phyloP scores from a whole-genome alignment of 2,329 filamentous ascomycete species.

The Monosporascus sp. region DNA sequence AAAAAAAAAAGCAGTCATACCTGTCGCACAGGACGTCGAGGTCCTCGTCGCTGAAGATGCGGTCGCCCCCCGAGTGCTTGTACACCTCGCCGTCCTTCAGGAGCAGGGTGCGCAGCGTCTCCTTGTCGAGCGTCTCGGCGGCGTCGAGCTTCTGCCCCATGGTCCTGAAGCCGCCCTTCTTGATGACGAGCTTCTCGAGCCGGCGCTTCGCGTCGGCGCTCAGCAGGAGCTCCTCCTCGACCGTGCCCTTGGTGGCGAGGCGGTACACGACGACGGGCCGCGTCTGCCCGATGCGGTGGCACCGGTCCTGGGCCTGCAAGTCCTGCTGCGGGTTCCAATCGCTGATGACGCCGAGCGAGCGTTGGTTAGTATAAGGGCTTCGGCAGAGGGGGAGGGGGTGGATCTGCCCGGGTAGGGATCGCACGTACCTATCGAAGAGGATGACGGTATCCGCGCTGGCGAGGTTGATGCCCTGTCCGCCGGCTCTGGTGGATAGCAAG shows the following conservation, averaged over 20 bases:
- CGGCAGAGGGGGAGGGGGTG: background rate
- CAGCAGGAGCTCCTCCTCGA: constrained; percentile 81
- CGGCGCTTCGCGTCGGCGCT: constrained; percentile 88
- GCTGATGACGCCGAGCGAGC: constrained; percentile 16
- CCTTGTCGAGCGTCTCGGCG: constrained; percentile 50
- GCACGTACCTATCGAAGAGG: constrained; percentile 64
- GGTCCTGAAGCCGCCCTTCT: constrained; percentile 78
- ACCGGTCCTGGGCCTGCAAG: constrained; percentile 90
- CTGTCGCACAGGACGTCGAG: constrained; percentile 75
- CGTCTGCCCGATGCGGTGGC: constrained; percentile 90
- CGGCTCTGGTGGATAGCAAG: constrained; percentile 82
- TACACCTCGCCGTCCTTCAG: constrained; percentile 68
- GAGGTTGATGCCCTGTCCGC: constrained; percentile 92
- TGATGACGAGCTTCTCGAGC: constrained; percentile 90
- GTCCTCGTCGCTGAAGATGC: constrained; percentile 70
- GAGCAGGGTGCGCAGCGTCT: constrained; percentile 57
- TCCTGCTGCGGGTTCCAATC: constrained; percentile 98
- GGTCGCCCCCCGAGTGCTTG: constrained; percentile 51
- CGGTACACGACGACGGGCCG: constrained; percentile 89
- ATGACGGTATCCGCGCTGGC: constrained; percentile 89
- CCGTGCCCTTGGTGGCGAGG: constrained; percentile 85
- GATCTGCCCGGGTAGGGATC: no score
- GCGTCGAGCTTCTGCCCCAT: constrained; percentile 57
- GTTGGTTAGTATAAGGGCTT: constrained; percentile 2
- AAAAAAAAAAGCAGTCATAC: constrained; percentile 18